Conservation (phyloP, 192 early-diverging fungal species). For the Linnemannia schmuckeri region DNA sequence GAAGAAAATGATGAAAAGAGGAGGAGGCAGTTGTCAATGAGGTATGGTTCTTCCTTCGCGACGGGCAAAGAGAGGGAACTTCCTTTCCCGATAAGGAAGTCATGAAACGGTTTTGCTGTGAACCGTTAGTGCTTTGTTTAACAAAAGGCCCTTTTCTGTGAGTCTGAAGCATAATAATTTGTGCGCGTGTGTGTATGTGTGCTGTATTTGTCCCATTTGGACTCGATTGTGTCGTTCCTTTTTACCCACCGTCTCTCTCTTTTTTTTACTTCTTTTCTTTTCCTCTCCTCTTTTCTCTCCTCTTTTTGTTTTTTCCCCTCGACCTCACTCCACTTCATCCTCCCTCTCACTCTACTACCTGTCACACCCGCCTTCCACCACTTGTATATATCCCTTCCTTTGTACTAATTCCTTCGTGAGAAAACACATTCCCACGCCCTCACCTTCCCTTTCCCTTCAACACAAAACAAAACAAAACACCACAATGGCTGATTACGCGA, state of each 20-base stretch:
- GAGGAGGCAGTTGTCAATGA: not conserved
- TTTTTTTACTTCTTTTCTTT: slow-evolving; percentile 3
- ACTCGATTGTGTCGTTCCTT: not conserved
- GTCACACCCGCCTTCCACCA: not conserved
- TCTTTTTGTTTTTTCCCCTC: slow-evolving; percentile 5
- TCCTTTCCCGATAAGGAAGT: slow-evolving; percentile 40
- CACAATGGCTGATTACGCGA: slow-evolving; percentile 41
- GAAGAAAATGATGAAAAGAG: not conserved
- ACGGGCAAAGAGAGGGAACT: slow-evolving; percentile 4
- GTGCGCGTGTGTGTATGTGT: no score
- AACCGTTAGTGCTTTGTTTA: not conserved
- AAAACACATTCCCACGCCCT: not conserved
- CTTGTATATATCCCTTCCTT: not conserved
- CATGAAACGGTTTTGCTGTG: slow-evolving; percentile 6
- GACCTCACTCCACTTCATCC: not conserved
- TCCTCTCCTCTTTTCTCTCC: slow-evolving; percentile 13
- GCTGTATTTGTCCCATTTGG: not conserved
- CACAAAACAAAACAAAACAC: not conserved
- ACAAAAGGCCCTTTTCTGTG: not conserved
- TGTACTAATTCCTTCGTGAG: not conserved
- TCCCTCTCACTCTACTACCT: not conserved
- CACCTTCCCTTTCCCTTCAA: not conserved
- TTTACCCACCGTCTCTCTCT: not conserved
- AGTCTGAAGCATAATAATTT: not conserved
- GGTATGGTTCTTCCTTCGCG: not conserved